phyloP scores from a whole-genome alignment of 2,329 filamentous ascomycete species.

The Penicillium thymicola region DNA sequence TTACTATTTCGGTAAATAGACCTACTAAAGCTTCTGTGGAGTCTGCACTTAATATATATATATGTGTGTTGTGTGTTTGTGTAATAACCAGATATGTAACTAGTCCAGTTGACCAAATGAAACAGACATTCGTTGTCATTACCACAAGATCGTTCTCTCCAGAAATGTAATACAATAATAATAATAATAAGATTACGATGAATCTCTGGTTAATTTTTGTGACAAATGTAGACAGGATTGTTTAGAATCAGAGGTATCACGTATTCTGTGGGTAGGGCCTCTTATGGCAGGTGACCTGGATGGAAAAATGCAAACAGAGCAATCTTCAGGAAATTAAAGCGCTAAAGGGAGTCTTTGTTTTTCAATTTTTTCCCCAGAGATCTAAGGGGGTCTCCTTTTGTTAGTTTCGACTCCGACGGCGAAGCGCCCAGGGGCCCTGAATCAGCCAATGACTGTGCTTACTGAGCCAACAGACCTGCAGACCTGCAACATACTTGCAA shows the following conservation, averaged over 20 bases:
- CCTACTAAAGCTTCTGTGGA: background rate
- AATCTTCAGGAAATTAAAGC: background rate
- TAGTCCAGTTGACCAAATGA: background rate
- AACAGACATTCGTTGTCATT: no score
- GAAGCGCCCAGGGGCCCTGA: conserved; percentile 12
- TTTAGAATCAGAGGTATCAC: background rate
- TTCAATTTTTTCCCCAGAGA: background rate
- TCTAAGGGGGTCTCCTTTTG: background rate
- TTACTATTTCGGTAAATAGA: no score
- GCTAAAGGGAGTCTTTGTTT: background rate
- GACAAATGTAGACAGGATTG: background rate
- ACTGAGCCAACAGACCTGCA: conserved; percentile 4
- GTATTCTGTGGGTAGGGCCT: background rate
- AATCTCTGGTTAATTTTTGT: background rate
- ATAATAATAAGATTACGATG: no score
- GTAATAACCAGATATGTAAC: background rate
- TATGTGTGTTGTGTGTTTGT: no score
- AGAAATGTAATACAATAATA: no score
- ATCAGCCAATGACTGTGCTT: conserved; percentile 13
- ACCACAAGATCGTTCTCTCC: no score
- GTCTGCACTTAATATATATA: background rate
- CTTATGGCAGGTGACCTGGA: background rate
- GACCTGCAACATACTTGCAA: conserved; percentile 10
- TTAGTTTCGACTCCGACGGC: background rate
- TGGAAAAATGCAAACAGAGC: background rate